Evolutionary conservation across 331 rosid species (phyloP).

Genomic region (Ulmus americana): DNA sequence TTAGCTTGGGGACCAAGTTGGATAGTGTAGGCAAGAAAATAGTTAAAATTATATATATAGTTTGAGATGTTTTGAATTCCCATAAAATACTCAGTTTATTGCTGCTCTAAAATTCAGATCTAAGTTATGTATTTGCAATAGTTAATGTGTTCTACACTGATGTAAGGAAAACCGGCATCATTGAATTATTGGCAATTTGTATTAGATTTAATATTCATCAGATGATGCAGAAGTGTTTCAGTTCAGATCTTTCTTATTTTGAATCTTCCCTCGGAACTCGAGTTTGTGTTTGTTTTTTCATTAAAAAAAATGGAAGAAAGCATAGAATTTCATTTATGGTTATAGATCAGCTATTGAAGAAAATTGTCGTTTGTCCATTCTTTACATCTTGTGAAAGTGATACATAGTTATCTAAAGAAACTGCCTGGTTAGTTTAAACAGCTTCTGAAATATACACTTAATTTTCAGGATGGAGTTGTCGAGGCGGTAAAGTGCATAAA

Average conservation of each 20-base stretch:
- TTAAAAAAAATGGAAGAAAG: background rate
- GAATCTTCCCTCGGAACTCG: no score
- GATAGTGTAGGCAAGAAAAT: no score
- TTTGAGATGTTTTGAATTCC: no score
- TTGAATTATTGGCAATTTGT: no score
- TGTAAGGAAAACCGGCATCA: background rate
- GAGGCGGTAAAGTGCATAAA: conserved; percentile 55
- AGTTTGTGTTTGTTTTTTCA: no score
- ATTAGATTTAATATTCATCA: no score
- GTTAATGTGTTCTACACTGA: background rate
- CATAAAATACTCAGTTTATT: background rate
- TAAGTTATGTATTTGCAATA: background rate
- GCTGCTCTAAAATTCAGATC: background rate
- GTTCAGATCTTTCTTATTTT: no score
- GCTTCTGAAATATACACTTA: conserved; percentile 15
- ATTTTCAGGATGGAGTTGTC: conserved; percentile 64
- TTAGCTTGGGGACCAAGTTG: no score
- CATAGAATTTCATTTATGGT: background rate
- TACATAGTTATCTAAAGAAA: background rate
- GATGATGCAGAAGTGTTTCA: no score
- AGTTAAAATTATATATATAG: no score
- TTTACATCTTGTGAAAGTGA: background rate
- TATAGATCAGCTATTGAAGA: background rate
- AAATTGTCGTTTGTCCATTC: background rate
- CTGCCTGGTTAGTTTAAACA: background rate